These are phyloP conservation scores for Aureobasidium lini DNA, from an alignment of 2,329 filamentous ascomycete genomes.

Conservation along the genomic window DNA sequence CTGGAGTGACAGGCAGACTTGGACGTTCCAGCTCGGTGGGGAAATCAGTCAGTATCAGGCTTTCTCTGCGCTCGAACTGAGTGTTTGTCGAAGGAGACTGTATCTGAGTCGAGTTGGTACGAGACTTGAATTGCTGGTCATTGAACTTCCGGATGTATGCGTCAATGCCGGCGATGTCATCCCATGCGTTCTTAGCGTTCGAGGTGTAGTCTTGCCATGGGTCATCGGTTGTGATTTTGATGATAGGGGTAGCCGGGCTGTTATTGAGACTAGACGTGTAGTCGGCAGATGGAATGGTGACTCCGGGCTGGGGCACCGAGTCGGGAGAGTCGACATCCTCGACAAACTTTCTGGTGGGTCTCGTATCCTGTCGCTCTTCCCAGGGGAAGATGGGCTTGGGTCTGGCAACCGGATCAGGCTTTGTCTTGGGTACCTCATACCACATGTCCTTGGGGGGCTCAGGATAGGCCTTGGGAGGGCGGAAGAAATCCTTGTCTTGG, in stretches of 20 bases:
- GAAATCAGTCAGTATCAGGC: conserved; percentile 76
- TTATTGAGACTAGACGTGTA: neutral
- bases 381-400: conserved; percentile 79
- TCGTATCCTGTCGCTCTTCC: conserved; percentile 63
- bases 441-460: conserved; percentile 83
- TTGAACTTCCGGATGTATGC: conserved; percentile 71
- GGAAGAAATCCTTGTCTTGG: conserved; percentile 63
- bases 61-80: conserved; percentile 36
- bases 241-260: conserved; percentile 37
- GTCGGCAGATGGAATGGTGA: conserved; percentile 12
- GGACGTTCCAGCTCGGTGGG: conserved; percentile 74
- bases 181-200: conserved; percentile 78
- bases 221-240: conserved; percentile 43
- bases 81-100: conserved; percentile 18
- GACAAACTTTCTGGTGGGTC: conserved; percentile 58
- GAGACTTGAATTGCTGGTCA: conserved; percentile 52
- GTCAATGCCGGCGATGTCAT: conserved; percentile 80
- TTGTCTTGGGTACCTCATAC: conserved; percentile 64
- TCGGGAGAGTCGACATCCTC: conserved; percentile 38
- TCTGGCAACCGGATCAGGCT: conserved; percentile 51
- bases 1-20: conserved; percentile 84
- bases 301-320: conserved; percentile 15
- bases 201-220: conserved; percentile 63
- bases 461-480: conserved; percentile 68
- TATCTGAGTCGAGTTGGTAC: conserved; percentile 24